These are phyloP conservation scores for Saururus chinensis DNA, from an alignment of 164 flowering plant genomes.

Conservation along the genomic window DNA sequence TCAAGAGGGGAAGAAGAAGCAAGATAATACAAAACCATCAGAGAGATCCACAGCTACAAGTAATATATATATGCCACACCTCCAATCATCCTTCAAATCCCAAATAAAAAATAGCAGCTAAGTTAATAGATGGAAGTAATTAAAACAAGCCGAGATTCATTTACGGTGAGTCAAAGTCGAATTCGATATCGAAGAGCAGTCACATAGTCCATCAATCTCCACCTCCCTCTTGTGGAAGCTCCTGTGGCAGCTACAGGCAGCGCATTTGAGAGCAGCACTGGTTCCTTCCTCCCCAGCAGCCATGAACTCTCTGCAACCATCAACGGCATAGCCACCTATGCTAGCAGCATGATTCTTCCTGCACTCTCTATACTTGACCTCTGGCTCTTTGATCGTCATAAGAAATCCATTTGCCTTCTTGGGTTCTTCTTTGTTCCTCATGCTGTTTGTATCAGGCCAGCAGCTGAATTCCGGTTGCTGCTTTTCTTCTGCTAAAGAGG, in stretches of 20 bases:
- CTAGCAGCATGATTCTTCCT: constrained; percentile 77
- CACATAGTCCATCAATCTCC: constrained; percentile 31
- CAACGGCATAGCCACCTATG: constrained; percentile 69
- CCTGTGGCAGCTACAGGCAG: constrained; percentile 83
- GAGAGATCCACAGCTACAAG: no score
- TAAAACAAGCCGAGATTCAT: no score
- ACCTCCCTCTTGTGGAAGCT: constrained; percentile 64
- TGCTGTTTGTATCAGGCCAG: neutral
- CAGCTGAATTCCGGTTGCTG: neutral
- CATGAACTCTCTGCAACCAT: constrained; percentile 89
- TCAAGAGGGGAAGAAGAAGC: no score
- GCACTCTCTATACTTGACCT: constrained; percentile 66
- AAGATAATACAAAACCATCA: no score
- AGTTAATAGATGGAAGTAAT: no score
- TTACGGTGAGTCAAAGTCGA: neutral
- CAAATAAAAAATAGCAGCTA: no score
- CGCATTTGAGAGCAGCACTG: constrained; percentile 42
- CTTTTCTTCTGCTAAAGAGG: neutral
- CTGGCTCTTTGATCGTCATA: constrained; percentile 10
- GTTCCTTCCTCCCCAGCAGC: constrained; percentile 56
- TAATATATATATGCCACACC: no score
- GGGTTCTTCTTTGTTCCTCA: neutral
- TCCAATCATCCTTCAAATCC: no score
- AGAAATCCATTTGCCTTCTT: neutral
- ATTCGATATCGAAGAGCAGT: constrained; percentile 18